A percentile compares a stretch with the other conserved stretches of the same genome.
phyloP scores from a whole-genome alignment of 768 basidiomycete species.

The Leucosporidium yakuticum region DNA sequence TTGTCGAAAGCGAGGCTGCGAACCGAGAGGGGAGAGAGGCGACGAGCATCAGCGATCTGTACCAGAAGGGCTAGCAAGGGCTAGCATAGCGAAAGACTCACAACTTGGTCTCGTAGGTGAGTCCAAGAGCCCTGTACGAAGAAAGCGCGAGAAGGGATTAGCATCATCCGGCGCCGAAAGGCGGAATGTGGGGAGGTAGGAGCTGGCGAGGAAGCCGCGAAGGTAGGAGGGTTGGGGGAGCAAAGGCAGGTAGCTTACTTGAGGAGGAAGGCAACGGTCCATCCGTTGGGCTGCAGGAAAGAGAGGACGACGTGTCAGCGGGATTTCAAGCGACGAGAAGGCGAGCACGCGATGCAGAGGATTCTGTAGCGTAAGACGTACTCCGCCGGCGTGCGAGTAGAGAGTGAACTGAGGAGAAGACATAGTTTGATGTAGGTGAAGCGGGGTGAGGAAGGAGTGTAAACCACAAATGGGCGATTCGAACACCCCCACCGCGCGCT shows the following conservation, averaged over 20 bases:
- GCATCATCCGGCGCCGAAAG: no score
- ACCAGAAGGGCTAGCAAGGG: no score
- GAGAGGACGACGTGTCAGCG: neutral
- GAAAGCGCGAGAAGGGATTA: no score
- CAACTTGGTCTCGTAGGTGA: slow-evolving; percentile 31
- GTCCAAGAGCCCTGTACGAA: slow-evolving; percentile 21
- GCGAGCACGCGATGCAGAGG: neutral
- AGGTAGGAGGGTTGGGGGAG: no score
- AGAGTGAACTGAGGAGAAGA: slow-evolving; percentile 31
- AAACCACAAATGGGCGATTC: no score
- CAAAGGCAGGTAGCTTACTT: neutral
- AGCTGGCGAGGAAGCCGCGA: no score
- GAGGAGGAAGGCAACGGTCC: slow-evolving; percentile 31
- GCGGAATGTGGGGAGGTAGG: no score
- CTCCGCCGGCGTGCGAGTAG: slow-evolving; percentile 30
- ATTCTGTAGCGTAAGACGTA: neutral
- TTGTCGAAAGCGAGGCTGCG: neutral
- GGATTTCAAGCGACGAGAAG: neutral
- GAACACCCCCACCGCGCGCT: no score
- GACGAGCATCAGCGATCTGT: neutral
- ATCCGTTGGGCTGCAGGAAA: slow-evolving; percentile 22
- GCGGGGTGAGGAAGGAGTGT: neutral
- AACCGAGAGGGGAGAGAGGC: no score
- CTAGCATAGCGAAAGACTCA: no score
- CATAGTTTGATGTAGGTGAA: neutral